Conservation (phyloP, 768 basidiomycete species). For the Hirschioporus abietinus region DNA sequence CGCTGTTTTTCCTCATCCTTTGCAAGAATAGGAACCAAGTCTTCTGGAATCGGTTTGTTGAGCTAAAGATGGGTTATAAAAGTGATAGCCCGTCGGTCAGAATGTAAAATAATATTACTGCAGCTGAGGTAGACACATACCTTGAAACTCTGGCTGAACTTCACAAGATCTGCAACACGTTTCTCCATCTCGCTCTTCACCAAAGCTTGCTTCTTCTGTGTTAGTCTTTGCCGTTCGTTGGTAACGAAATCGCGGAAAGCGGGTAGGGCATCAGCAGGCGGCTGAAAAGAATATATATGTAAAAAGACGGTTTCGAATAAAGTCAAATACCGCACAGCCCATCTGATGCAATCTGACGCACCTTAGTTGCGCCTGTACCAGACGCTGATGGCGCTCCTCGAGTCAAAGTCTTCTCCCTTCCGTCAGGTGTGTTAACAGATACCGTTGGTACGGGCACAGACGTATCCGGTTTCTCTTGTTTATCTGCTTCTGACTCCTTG, state of each 20-base stretch:
- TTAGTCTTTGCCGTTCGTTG: slow-evolving; percentile 83
- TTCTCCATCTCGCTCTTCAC: slow-evolving; percentile 94
- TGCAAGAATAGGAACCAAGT: slow-evolving; percentile 86
- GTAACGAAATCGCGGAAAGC: slow-evolving; percentile 93
- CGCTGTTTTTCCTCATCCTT: slow-evolving; percentile 92
- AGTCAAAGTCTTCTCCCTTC: slow-evolving; percentile 33
- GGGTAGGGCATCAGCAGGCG: slow-evolving; percentile 69
- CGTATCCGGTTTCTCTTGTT: slow-evolving; percentile 31
- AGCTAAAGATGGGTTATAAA: slow-evolving; percentile 41
- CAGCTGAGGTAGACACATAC: slow-evolving; percentile 34
- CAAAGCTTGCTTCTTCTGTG: slow-evolving; percentile 85
- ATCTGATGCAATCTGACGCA: slow-evolving; percentile 21
- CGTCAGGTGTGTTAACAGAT: slow-evolving; percentile 75
- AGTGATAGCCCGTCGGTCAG: slow-evolving; percentile 3
- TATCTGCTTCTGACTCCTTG: slow-evolving; percentile 14
- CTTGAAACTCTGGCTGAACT: slow-evolving; percentile 94
- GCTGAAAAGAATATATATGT: slow-evolving; percentile 31
- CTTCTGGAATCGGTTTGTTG: slow-evolving; percentile 92
- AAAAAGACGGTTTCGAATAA: slow-evolving; percentile 7
- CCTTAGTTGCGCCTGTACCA: slow-evolving; percentile 53
- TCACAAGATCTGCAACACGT: slow-evolving; percentile 86
- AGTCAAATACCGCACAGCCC: slow-evolving; percentile 5
- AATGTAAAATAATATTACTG: background rate
- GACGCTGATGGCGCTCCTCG: slow-evolving; percentile 34
- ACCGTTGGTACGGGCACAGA: slow-evolving; percentile 51